Conservation (phyloP, 257 asterid species). For the Petunia secreta region DNA sequence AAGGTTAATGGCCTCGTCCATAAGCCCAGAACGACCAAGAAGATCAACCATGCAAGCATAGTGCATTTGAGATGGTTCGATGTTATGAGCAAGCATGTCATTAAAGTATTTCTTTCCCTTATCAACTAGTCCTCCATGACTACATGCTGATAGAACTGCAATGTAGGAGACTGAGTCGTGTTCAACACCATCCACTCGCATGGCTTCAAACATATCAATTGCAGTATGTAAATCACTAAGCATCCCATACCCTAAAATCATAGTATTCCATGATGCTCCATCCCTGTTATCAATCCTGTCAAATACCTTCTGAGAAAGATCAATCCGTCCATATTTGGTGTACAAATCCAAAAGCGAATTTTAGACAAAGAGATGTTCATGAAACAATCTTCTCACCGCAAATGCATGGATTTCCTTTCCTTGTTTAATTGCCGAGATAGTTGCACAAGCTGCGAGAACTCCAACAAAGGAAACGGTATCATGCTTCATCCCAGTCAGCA, state of each 20-base stretch:
- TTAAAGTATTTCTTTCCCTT: slow-evolving; percentile 53
- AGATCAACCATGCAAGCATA: slow-evolving; percentile 88
- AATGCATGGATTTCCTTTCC: slow-evolving; percentile 77
- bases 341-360: slow-evolving; percentile 72
- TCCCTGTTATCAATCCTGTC: slow-evolving; percentile 52
- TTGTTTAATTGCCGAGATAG: slow-evolving; percentile 54
- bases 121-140: slow-evolving; percentile 70
- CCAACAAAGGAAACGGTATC: slow-evolving; percentile 66
- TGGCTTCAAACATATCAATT: slow-evolving; percentile 59
- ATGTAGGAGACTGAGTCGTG: slow-evolving; percentile 62
- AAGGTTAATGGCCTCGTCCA: slow-evolving; percentile 57
- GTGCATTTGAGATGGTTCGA: slow-evolving; percentile 72
- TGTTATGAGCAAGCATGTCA: slow-evolving; percentile 53
- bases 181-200: slow-evolving; percentile 49
- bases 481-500: slow-evolving; percentile 47
- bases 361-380: slow-evolving; percentile 59
- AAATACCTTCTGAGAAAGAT: slow-evolving; percentile 54
- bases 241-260: slow-evolving; percentile 80
- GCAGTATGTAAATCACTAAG: slow-evolving; percentile 62
- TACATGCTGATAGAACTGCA: slow-evolving; percentile 71
- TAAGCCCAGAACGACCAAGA: slow-evolving; percentile 72
- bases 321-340: slow-evolving; percentile 63
- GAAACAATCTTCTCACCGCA: slow-evolving; percentile 53
- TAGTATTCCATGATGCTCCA: slow-evolving; percentile 74
- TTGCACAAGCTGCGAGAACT: slow-evolving; percentile 75